These are phyloP conservation scores for Naganishia randhawae DNA, from an alignment of 768 basidiomycete genomes.

Conservation along the genomic window DNA sequence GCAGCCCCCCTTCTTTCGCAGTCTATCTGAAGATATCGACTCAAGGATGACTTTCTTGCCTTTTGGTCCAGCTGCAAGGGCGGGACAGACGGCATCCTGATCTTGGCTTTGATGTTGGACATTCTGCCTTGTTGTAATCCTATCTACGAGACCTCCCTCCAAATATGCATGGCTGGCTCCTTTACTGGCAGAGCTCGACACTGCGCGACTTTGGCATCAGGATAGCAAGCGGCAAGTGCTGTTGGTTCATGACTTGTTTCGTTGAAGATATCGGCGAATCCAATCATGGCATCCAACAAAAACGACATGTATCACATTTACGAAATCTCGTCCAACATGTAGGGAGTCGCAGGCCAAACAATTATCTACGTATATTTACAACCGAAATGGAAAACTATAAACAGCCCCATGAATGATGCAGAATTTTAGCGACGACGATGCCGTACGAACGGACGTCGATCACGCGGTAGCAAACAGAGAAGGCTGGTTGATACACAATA, in stretches of 20 bases:
- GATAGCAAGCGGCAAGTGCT: too few relatives aligned
- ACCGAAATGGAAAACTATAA: not conserved
- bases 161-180: not conserved
- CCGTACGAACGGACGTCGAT: not conserved
- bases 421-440: not conserved
- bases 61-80: constrained; percentile 25
- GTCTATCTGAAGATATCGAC: constrained; percentile 39
- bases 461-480: not conserved
- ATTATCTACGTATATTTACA: not conserved
- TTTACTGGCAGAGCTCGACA: too few relatives aligned
- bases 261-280: too few relatives aligned
- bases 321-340: not conserved
- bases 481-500: not conserved
- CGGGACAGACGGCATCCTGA: not conserved
- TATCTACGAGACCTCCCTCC: not conserved
- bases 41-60: constrained; percentile 42
- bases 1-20: not conserved
- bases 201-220: too few relatives aligned
- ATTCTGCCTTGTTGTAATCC: not conserved
- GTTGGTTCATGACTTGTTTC: too few relatives aligned
- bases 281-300: too few relatives aligned
- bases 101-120: not conserved
- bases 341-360: not conserved
- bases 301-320: not conserved
- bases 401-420: not conserved